Percentiles rank a stretch among this genome's conserved stretches.
Conservation (phyloP, 2,329 filamentous ascomycete genomes). For the Nemania sp. region DNA sequence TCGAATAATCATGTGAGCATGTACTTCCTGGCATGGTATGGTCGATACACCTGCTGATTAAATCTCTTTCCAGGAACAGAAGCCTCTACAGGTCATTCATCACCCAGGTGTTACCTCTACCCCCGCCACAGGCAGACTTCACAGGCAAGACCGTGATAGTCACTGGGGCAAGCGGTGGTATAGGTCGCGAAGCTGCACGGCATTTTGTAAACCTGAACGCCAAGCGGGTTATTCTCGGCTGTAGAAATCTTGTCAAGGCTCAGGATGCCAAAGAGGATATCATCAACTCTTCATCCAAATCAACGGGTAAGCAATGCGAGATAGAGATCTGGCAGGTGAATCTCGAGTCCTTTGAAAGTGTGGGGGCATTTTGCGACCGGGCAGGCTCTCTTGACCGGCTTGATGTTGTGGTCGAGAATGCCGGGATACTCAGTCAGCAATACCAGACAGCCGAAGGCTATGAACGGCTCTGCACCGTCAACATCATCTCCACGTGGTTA, state of each 20-base stretch:
- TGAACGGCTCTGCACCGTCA: not conserved
- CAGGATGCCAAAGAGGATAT: not conserved
- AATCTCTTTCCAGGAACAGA: not conserved
- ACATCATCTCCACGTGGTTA: not conserved
- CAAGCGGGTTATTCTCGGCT: not conserved
- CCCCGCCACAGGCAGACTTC: not conserved
- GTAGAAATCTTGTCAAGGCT: not conserved
- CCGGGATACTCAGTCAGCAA: not conserved
- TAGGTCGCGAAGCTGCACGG: not conserved
- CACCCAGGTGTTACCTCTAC: not conserved
- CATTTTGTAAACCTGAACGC: not conserved
- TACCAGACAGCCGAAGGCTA: not conserved
- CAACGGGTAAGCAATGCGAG: not conserved
- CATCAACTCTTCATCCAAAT: too few species aligned
- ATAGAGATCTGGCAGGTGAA: not conserved
- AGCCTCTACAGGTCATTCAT: not conserved
- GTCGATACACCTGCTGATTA: not conserved
- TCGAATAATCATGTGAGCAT: not conserved
- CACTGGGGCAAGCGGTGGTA: too few species aligned
- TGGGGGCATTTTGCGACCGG: not conserved
- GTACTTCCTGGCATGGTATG: not conserved
- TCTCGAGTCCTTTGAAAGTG: not conserved
- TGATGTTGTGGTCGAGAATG: not conserved
- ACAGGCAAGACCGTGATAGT: not conserved
- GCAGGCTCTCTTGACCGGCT: not conserved